phyloP scores from a whole-genome alignment of 129 eudicot genomes.

The Flaveria brownii region DNA sequence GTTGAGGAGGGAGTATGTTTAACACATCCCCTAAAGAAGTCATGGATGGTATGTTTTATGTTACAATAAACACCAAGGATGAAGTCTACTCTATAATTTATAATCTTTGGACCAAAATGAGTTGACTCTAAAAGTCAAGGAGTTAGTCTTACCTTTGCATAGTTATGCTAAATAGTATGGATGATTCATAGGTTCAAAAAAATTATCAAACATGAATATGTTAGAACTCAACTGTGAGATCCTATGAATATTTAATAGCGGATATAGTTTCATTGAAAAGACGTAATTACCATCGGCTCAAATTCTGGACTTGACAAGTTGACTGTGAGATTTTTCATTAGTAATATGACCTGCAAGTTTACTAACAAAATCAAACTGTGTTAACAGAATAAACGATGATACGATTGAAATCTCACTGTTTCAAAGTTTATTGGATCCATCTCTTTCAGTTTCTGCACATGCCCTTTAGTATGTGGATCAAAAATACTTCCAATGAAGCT shows the following conservation, averaged over 20 bases:
- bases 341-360: slow-evolving; percentile 70
- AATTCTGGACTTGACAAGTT: slow-evolving; percentile 93
- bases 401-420: slow-evolving; percentile 60
- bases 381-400: neutral
- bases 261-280: slow-evolving; percentile 10
- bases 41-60: too few relatives aligned
- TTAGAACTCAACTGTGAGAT: neutral
- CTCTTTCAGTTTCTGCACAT: slow-evolving; percentile 92
- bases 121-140: too few relatives aligned
- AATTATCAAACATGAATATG: slow-evolving; percentile 14
- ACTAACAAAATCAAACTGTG: neutral
- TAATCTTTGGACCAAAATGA: too few relatives aligned
- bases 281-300: slow-evolving; percentile 69
- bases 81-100: too few relatives aligned
- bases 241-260: too few relatives aligned
- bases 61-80: too few relatives aligned
- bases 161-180: neutral
- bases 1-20: too few relatives aligned
- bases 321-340: slow-evolving; percentile 86
- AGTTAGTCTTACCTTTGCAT: too few relatives aligned
- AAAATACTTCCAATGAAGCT: slow-evolving; percentile 97
- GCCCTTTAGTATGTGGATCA: slow-evolving; percentile 78
- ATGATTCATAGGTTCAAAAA: neutral
- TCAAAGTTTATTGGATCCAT: slow-evolving; percentile 99
- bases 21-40: too few relatives aligned